phyloP scores from a whole-genome alignment of 192 early-diverging fungal genomes.

The Phycomyces blakesleeanus region DNA sequence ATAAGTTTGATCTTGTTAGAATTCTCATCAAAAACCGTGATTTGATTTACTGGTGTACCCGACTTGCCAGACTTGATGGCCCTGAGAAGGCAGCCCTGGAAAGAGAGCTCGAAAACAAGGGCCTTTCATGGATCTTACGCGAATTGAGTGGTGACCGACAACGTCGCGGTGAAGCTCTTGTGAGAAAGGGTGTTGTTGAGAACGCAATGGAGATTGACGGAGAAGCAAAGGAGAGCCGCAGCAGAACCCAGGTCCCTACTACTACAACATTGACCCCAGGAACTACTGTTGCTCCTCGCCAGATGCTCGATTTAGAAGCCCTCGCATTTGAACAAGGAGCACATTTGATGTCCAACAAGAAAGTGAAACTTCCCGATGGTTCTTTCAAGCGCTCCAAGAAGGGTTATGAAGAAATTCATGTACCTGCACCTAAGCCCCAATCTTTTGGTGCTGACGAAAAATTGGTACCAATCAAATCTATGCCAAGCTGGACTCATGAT shows the following conservation, averaged over 20 bases:
- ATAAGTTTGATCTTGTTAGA: conserved; percentile 94
- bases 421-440: conserved; percentile 74
- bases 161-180: conserved; percentile 44
- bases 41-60: conserved; percentile 87
- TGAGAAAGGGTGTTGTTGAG: conserved; percentile 59
- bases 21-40: conserved; percentile 84
- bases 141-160: conserved; percentile 59
- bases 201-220: conserved; percentile 67
- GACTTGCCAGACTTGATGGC: conserved; percentile 69
- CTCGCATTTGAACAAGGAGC: conserved; percentile 90
- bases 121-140: conserved; percentile 68
- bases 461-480: conserved; percentile 52
- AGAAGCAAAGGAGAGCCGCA: conserved; percentile 25
- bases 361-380: conserved; percentile 86
- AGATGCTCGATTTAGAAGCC: conserved; percentile 74
- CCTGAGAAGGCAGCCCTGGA: conserved; percentile 56
- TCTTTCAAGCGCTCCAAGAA: conserved; percentile 72
- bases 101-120: conserved; percentile 65
- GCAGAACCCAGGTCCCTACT: conserved; percentile 31
- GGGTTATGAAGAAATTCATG: conserved; percentile 89
- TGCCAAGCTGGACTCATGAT: conserved; percentile 63
- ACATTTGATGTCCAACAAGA: conserved; percentile 98
- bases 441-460: conserved; percentile 63
- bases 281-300: conserved; percentile 52
- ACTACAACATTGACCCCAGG: conserved; percentile 49